Evolutionary conservation across 2,329 filamentous ascomycete genomes (phyloP), one percentile per base, ranked within the genome.

Genomic region (Fusarium protoensiforme): DNA sequence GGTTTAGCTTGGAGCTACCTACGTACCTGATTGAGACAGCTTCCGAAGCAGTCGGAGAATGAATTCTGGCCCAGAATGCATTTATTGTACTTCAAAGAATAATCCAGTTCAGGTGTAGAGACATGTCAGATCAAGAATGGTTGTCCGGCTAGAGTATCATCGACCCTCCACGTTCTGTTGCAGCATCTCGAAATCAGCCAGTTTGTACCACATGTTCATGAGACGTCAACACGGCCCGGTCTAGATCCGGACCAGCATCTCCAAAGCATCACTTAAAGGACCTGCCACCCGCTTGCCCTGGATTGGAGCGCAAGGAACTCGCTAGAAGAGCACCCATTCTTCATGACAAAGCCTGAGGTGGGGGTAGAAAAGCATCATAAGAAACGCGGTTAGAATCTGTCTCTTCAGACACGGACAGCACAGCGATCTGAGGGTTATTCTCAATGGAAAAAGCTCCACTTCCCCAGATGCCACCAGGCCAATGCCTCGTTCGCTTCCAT

Each of bases 291-390:
- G 24, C 54, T 58, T 60, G 56, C 51, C 48, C 41, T 66, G 62
- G 62, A 68, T 70, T 65, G 58, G 41, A 68, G 46, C 48, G 29
- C 31, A 57, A 64, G 16, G 18, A 53, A 54, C 36, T 43, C 29
- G n/a, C 27, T 59, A 31, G 57, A 59, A 43, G 56, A 41, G 56
- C 43, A 51, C 16, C 16, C n/a, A 36, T 61, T 27, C 64, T 59
- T 67, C 69, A 72, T 65, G 69, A 65, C 67, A 72, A 64, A 66
- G 35, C 51, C 29, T 8, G 20, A 53, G 38, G 62, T 58, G 61
- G 69, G 65, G 60, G 61, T 51, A 48, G 39, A 20, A 33, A 31
- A 41, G 14, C 27, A 36, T 58, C 36, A 57, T 57, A 63, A 39
- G 58, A 60, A 67, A 46, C 46, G 54, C 41, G 62, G 33, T 29